Base-by-base conservation (phyloP, 768 basidiomycete genomes). In the Russula sp. region DNA sequence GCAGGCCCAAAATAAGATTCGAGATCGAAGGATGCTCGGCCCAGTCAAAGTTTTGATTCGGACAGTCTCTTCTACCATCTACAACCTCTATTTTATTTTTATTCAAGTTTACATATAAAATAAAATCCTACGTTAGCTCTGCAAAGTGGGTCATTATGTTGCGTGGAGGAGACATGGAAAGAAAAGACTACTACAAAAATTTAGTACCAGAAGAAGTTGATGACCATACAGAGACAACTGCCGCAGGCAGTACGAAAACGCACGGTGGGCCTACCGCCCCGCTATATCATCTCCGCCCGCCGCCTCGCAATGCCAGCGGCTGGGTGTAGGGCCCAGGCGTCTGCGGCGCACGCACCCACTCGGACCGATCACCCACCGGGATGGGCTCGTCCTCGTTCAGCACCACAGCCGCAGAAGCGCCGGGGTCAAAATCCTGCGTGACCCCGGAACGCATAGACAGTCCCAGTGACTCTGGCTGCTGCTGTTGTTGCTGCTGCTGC, bases 341-440 rank as follows among this genome's bases (percentile, higher is more conserved):
- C 56, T 59, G 58, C 46, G 29, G 46, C 36, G 71, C 71, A 22
- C 56, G 65, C 43, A 72, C 64, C 71, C 71, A 72, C 65, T 82
- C 71, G 4, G 80, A 81, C 45, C 75, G 69, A 46, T 72, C 72
- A 22, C 82, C 79, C 58, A 78, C 75, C 9, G 83, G 80, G 53
- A 86, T 81, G 3, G 85, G 84, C 64, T 77, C 67, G 70, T 87
- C 81, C 47, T 79, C 74, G 66, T 87, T 73, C 3, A 70, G 67
- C 41, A 79, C 73, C 54, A 68, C 69, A 43, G 70, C 72, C 8
- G 16, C 81, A 14, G 38, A 11, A 35, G 38, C 4, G 39, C 20
- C 41, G 2, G 41, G 41, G 7, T n/a, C 9, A 5, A 18, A 5
- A 6, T 18, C 4, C 14, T 38, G 39, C 18, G 25, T 7, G 39